Evolutionary conservation across 768 basidiomycete genomes (phyloP).

Genomic region (Gelatoporia subvermispora): DNA sequence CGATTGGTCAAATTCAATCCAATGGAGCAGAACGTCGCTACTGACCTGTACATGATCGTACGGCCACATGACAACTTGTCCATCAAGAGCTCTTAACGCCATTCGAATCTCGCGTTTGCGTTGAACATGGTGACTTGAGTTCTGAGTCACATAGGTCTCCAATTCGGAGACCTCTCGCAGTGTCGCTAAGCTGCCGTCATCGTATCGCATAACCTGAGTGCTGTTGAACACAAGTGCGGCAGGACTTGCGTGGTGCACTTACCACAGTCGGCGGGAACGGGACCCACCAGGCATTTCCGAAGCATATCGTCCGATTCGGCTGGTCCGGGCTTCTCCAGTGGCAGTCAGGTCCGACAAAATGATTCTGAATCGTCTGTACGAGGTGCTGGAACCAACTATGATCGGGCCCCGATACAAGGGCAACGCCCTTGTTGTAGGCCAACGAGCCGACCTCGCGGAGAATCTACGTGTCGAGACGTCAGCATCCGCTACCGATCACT

Average conservation of each 20-base stretch:
- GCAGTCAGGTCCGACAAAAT: slow-evolving; percentile 67
- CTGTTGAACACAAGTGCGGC: background rate
- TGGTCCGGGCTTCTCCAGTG: slow-evolving; percentile 49
- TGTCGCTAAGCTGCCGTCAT: slow-evolving; percentile 49
- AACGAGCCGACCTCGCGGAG: slow-evolving; percentile 62
- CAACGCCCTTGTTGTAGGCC: slow-evolving; percentile 50
- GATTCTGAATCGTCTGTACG: slow-evolving; percentile 47
- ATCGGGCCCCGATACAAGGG: slow-evolving; percentile 42
- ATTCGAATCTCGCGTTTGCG: slow-evolving; percentile 53
- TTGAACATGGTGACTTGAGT: slow-evolving; percentile 44
- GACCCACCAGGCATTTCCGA: slow-evolving; percentile 78
- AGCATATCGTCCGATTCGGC: slow-evolving; percentile 43
- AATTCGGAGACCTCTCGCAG: slow-evolving; percentile 47
- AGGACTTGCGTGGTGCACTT: slow-evolving; percentile 12
- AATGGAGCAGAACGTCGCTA: background rate
- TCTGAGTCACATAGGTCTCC: slow-evolving; percentile 57
- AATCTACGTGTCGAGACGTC: slow-evolving; percentile 40
- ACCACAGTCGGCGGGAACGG: slow-evolving; percentile 75
- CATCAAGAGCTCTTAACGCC: slow-evolving; percentile 63
- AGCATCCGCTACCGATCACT: background rate
- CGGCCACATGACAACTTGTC: slow-evolving; percentile 56
- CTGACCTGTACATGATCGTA: slow-evolving; percentile 54
- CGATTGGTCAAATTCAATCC: background rate
- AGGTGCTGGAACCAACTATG: slow-evolving; percentile 41
- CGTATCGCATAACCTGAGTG: slow-evolving; percentile 59